Evolutionary conservation across 129 eudicot genomes (phyloP).

Genomic region (Gnaphalium uliginosum): DNA sequence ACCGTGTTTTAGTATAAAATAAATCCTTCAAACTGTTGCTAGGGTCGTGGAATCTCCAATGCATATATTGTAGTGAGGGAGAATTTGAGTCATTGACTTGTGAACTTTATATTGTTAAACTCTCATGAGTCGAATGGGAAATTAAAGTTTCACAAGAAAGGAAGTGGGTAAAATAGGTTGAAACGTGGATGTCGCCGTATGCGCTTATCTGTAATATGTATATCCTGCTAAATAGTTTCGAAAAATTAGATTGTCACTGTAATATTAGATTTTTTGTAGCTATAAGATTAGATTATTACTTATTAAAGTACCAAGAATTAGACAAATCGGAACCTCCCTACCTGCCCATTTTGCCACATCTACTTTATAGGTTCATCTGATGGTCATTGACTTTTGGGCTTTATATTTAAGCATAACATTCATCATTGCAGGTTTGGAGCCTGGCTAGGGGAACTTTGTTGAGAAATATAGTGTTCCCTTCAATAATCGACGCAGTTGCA

Average conservation of each 20-base stretch:
- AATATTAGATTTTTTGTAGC: too few species aligned
- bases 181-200: too few species aligned
- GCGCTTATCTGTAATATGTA: too few species aligned
- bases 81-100: not conserved
- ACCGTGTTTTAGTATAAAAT: not conserved
- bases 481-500: conserved; percentile 75
- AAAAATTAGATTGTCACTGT: too few species aligned
- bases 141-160: too few species aligned
- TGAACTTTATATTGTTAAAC: not conserved
- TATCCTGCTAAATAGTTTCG: too few species aligned
- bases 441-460: conserved; percentile 57
- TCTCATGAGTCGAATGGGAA: not conserved
- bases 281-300: too few species aligned
- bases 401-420: conserved; percentile 9
- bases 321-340: not conserved
- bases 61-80: not conserved
- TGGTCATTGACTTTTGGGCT: conserved; percentile 18
- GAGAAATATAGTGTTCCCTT: conserved; percentile 73
- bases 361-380: conserved; percentile 1
- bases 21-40: not conserved
- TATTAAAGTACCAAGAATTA: not conserved
- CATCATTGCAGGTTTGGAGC: conserved; percentile 69
- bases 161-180: not conserved
- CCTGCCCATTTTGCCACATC: not conserved
- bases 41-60: not conserved